These are phyloP conservation scores for Nitzschia sp. DNA, from an alignment of 108 stramenopile genomes.

Conservation along the genomic window DNA sequence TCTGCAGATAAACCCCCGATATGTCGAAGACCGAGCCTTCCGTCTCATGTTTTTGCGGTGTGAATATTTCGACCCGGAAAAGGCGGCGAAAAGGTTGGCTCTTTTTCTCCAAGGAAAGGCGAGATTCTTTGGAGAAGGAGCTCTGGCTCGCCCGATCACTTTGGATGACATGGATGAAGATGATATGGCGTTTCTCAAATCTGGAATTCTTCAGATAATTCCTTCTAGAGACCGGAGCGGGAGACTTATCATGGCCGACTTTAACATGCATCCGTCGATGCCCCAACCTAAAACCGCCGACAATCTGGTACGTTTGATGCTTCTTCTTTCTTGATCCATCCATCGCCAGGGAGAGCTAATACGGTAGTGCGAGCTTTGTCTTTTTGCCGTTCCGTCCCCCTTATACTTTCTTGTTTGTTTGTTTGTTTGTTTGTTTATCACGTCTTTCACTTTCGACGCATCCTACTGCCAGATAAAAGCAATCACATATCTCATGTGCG, in stretches of 20 bases:
- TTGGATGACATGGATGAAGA: neutral
- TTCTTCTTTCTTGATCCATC: neutral
- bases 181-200: neutral
- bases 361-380: no score
- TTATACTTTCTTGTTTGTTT: no score
- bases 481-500: neutral
- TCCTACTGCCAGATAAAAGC: neutral
- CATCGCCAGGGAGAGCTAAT: neutral
- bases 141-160: neutral
- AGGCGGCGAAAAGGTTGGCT: slow-evolving; percentile 28
- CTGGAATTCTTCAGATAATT: neutral
- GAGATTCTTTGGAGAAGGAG: neutral
- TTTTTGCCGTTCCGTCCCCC: no score
- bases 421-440: neutral
- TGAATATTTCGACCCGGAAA: slow-evolving; percentile 29
- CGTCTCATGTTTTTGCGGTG: slow-evolving; percentile 43
- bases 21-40: slow-evolving; percentile 26
- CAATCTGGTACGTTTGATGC: slow-evolving; percentile 4
- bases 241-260: slow-evolving; percentile 9
- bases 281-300: neutral
- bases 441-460: neutral
- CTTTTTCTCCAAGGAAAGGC: slow-evolving; percentile 14
- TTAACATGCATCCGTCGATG: neutral
- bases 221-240: neutral
- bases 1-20: neutral